phyloP scores from a whole-genome alignment of 192 early-diverging fungal species.

The Entomortierella lignicola region DNA sequence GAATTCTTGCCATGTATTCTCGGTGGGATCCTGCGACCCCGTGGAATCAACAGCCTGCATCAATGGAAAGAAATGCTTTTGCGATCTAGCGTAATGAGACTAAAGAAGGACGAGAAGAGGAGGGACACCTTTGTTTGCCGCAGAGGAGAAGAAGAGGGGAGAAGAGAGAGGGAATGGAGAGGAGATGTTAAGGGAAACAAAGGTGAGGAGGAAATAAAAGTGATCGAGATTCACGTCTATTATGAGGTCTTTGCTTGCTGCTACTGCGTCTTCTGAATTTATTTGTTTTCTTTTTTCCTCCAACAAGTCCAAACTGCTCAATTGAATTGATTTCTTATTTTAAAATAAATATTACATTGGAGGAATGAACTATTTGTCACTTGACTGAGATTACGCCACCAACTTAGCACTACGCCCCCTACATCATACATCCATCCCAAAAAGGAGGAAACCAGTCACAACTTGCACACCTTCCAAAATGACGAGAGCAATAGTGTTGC shows the following conservation, averaged over 20 bases:
- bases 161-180: slow-evolving; percentile 9
- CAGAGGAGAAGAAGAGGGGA: too few relatives aligned
- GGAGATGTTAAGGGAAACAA: background rate
- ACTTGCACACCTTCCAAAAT: too few relatives aligned
- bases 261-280: slow-evolving; percentile 7
- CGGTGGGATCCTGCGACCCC: slow-evolving; percentile 53
- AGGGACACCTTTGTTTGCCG: slow-evolving; percentile 1
- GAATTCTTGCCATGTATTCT: slow-evolving; percentile 68
- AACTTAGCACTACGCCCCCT: background rate
- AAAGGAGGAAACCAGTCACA: background rate
- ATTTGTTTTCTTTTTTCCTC: background rate
- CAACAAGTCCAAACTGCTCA: slow-evolving; percentile 19
- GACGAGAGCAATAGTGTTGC: too few relatives aligned
- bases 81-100: background rate
- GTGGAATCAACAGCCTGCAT: slow-evolving; percentile 35
- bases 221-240: slow-evolving; percentile 3
- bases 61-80: background rate
- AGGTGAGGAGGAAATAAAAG: background rate
- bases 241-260: background rate
- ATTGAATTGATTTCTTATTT: background rate
- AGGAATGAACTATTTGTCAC: background rate
- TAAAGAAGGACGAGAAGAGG: background rate
- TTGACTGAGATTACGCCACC: too few relatives aligned
- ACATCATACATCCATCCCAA: background rate
- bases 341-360: background rate